Evolutionary conservation across 805 yeast species (phyloP).

Genomic region (Saturnispora besseyi): DNA sequence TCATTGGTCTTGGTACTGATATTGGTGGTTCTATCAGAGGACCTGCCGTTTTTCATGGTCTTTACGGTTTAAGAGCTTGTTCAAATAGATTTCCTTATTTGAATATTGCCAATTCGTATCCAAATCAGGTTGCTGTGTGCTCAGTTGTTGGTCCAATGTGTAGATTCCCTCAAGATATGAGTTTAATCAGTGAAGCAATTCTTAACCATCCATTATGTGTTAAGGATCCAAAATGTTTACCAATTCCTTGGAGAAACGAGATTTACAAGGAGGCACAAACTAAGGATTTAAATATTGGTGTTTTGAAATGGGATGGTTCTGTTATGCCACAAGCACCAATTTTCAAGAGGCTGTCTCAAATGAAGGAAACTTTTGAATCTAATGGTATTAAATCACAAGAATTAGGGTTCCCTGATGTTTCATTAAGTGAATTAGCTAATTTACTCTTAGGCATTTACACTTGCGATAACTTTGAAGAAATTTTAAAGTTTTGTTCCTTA

Average conservation of each 20-base stretch:
- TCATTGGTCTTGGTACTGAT: conserved; percentile 33
- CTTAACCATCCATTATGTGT: conserved; percentile 37
- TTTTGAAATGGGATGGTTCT: conserved; percentile 35
- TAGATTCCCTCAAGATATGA: conserved; percentile 25
- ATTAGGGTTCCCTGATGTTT: conserved; percentile 21
- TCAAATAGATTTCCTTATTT: conserved; percentile 30
- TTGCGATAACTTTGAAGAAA: conserved; percentile 22
- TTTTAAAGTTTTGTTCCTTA: conserved; percentile 17
- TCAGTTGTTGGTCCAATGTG: conserved; percentile 32
- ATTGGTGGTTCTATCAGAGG: conserved; percentile 32
- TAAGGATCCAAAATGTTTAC: conserved; percentile 40
- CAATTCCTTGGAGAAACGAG: conserved; percentile 39
- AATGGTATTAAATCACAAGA: neutral
- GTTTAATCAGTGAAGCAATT: conserved; percentile 31
- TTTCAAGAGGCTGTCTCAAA: conserved; percentile 32
- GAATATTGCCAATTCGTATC: conserved; percentile 26
- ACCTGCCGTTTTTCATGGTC: conserved; percentile 28
- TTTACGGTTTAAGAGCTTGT: conserved; percentile 28
- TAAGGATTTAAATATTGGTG: conserved; percentile 36
- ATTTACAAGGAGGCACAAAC: conserved; percentile 3
- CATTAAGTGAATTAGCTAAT: conserved; percentile 23
- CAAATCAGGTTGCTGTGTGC: conserved; percentile 25
- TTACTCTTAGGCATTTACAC: conserved; percentile 20
- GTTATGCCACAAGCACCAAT: conserved; percentile 51
- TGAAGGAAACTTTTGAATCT: conserved; percentile 17